Base-by-base conservation (phyloP, 768 basidiomycete genomes). In the Mycena venus region DNA sequence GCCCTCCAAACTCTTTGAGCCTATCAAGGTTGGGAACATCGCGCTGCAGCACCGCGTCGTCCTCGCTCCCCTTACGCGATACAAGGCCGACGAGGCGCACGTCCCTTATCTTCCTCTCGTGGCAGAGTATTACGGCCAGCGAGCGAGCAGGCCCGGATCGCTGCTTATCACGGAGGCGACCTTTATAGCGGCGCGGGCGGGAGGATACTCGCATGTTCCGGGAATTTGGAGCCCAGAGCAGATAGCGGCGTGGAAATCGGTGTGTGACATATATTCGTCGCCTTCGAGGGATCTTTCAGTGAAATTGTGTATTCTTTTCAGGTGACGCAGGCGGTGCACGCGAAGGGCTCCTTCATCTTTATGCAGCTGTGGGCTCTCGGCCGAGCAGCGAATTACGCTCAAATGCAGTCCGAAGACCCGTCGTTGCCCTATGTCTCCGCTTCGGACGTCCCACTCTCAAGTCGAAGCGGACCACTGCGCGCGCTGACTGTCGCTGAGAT, bases 271-370 rank as follows among this genome's bases (percentile, higher is more conserved):
- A 4, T 3, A 14, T 6, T 4, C 19, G 23, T 58, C 8, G 12
- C 32, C 29, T 38, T 19, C 25, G 2, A 17, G 17, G 12, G 15
- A 59, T 59, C 15, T 42, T 27, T 62, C 38, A 19, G 4, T 49
- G n/a, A 36, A 17, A 49, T 2, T 44, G 23, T 44, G 17, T 44
- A 17, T n/a, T 2, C 11, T 19, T 19, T 27, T 0, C 31, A 85
- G 85, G 79, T 92, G 21, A 87, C 86, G 25, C 85, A 87, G 7
- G 84, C 84, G 0, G 89, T 90, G 0, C 90, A 91, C 76, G 84
- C 83, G 2, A 85, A 87, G 44, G 86, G 86, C 4, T 89, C 86
- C 0, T 86, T 83, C 76, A 84, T 89, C 65, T 86, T 81, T 74
- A 49, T 83, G 17, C 89, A 90, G 72, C 78, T 88, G 1, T 88